Base-by-base conservation (phyloP, 768 basidiomycete species). In the Leccinellum rugosiceps region DNA sequence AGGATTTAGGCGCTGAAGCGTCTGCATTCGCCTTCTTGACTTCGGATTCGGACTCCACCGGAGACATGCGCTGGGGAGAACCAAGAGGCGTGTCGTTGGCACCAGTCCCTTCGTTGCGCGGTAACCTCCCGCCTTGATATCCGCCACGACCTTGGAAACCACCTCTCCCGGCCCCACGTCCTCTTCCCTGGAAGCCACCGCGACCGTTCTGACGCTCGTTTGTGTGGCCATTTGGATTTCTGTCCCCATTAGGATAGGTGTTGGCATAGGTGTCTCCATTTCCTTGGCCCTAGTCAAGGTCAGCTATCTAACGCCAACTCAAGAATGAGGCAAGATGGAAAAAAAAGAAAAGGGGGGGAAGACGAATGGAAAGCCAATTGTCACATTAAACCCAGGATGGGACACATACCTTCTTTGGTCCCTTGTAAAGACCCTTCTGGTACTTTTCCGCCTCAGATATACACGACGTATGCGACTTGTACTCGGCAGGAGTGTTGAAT, bases 401-500 rank as follows among this genome's bases (percentile, higher is more conserved):
- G n/a, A n/a, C 21, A 55, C 65, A 45, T 54, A 72, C 75, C 13
- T 58, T 78, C 76, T 88, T 90, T 1, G 84, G 81, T 9, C 90
- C 92, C 66, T 89, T 92, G 71, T 94, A 95, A 56, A 94, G 68
- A 51, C 80, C 75, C 72, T 92, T 92, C 76, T 97, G 84, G 67
- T 97, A 96, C 70, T 96, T 97, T 72, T 97, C 91, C 3, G 91
- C 94, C 73, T 97, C 94, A 59, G 81, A 85, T 45, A 97, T 85
- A 71, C 94, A 97, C 30, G 82, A 77, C 10, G 89, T 94, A 68
- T 97, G 90, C 0, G 74, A 76, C 72, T 92, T 93, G 78, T 85
- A 96, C 58, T 93, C 84, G 9, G 78, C 77, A 3, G 91, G 90
- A 7, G 81, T 80, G 25, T 82, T 75, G 74, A 96, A 97, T 0